Evolutionary conservation across 2,329 filamentous ascomycete species (phyloP).

Genomic region (Penicillium digitatum): DNA sequence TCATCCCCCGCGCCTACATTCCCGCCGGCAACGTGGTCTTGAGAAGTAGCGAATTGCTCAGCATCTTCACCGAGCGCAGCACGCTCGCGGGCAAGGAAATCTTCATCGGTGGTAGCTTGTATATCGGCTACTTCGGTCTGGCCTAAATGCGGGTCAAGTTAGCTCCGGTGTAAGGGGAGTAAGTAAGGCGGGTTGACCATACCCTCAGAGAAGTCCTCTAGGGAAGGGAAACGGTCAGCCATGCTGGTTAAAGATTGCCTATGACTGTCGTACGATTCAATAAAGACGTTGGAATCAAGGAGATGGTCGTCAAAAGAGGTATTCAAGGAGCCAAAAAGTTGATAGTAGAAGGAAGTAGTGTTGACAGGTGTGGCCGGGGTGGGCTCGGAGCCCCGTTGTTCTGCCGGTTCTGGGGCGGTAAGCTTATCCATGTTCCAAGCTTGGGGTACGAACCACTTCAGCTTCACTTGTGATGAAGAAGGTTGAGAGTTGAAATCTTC

Average conservation of each 20-base stretch:
- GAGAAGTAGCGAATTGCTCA: slow-evolving; percentile 75
- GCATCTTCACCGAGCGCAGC: slow-evolving; percentile 89
- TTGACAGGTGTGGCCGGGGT: slow-evolving; percentile 24
- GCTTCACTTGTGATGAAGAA: slow-evolving; percentile 4
- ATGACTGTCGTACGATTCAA: slow-evolving; percentile 2
- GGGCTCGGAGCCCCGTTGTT: slow-evolving; percentile 15
- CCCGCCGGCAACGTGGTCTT: slow-evolving; percentile 55
- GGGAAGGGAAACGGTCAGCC: slow-evolving; percentile 74
- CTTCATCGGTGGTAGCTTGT: slow-evolving; percentile 54
- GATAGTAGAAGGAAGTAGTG: slow-evolving; percentile 9
- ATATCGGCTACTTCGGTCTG: slow-evolving; percentile 34
- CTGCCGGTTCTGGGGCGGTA: slow-evolving; percentile 16
- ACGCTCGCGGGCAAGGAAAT: slow-evolving; percentile 90
- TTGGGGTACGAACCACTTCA: slow-evolving; percentile 12
- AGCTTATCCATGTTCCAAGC: slow-evolving; percentile 14
- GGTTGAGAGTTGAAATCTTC: background rate
- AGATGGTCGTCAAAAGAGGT: background rate
- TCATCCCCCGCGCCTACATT: slow-evolving; percentile 59
- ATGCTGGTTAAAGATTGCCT: slow-evolving; percentile 45
- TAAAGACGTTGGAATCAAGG: slow-evolving; percentile 4
- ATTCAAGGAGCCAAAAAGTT: slow-evolving; percentile 5
- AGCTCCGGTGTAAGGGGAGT: slow-evolving; percentile 18
- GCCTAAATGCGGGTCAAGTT: slow-evolving; percentile 31
- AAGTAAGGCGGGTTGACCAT: slow-evolving; percentile 30
- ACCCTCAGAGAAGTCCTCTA: slow-evolving; percentile 70